Conservation (phyloP, 2,329 filamentous ascomycete species). For the Akanthomyces muscarius region DNA sequence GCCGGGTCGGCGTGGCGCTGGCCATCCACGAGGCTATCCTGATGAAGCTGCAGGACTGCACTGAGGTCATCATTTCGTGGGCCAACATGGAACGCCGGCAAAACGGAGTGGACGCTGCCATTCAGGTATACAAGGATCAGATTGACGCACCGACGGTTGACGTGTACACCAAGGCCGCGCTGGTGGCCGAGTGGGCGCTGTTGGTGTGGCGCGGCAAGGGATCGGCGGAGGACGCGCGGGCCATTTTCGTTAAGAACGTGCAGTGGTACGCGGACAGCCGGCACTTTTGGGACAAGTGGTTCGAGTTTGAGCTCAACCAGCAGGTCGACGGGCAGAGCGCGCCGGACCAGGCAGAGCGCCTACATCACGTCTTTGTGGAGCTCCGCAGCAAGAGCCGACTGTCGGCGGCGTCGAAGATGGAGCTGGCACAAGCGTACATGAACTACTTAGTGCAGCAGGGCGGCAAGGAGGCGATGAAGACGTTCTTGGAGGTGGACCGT, state of each 20-base stretch:
- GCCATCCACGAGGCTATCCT: conserved; percentile 84
- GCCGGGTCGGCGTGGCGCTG: conserved; percentile 70
- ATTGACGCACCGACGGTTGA: conserved; percentile 70
- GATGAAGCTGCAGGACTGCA: conserved; percentile 69
- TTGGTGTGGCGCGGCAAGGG: conserved; percentile 86
- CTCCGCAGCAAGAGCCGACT: conserved; percentile 71
- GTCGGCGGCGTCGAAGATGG: conserved; percentile 62
- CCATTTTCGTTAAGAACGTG: conserved; percentile 76
- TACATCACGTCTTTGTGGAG: conserved; percentile 75
- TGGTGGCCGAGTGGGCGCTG: conserved; percentile 84
- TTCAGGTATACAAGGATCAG: conserved; percentile 76
- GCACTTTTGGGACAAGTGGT: conserved; percentile 85
- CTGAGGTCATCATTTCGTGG: conserved; percentile 84
- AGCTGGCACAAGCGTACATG: conserved; percentile 75
- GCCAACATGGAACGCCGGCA: conserved; percentile 84
- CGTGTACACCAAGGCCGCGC: conserved; percentile 75
- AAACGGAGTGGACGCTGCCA: conserved; percentile 75
- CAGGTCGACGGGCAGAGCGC: conserved; percentile 64
- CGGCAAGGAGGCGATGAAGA: conserved; percentile 76
- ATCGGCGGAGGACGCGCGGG: conserved; percentile 72
- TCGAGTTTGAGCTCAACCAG: conserved; percentile 85
- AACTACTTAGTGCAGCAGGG: conserved; percentile 79
- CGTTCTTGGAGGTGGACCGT: conserved; percentile 77
- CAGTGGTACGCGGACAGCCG: conserved; percentile 82
- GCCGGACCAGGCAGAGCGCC: conserved; percentile 61